Evolutionary conservation across 257 asterid species (phyloP).

Genomic region (Nicotiana paniculata): DNA sequence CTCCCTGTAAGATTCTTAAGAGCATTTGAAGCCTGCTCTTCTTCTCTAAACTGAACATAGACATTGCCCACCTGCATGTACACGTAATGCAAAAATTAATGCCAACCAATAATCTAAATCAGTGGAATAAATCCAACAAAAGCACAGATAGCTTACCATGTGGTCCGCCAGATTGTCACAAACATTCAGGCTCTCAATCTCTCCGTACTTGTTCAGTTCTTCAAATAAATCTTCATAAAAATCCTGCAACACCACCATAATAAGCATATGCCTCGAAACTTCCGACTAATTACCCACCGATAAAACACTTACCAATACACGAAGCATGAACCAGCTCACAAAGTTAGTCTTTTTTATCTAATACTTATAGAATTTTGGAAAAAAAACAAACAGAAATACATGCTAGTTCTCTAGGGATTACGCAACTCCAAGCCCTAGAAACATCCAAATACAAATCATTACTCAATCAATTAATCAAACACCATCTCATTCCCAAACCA

Average conservation of each 20-base stretch:
- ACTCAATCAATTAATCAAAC: too few relatives aligned
- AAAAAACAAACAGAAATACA: too few relatives aligned
- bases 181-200: slow-evolving; percentile 24
- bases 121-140: neutral
- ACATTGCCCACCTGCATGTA: slow-evolving; percentile 19
- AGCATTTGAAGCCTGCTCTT: slow-evolving; percentile 29
- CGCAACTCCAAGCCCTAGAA: too few relatives aligned
- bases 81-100: neutral
- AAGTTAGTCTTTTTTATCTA: too few relatives aligned
- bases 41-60: slow-evolving; percentile 26
- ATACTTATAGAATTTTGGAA: too few relatives aligned
- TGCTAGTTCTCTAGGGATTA: too few relatives aligned
- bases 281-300: too few relatives aligned
- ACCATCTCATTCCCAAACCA: too few relatives aligned
- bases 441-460: too few relatives aligned
- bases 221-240: slow-evolving; percentile 27
- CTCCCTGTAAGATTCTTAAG: slow-evolving; percentile 10
- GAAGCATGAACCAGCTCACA: too few relatives aligned
- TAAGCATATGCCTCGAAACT: neutral
- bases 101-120: neutral
- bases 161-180: slow-evolving; percentile 32
- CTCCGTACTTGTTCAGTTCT: slow-evolving; percentile 27
- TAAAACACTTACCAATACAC: too few relatives aligned
- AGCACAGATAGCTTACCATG: slow-evolving; percentile 6
- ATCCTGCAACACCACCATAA: slow-evolving; percentile 1